Evolutionary conservation across 2,329 filamentous ascomycete genomes (phyloP).

Genomic region (Colletotrichum kahawae): DNA sequence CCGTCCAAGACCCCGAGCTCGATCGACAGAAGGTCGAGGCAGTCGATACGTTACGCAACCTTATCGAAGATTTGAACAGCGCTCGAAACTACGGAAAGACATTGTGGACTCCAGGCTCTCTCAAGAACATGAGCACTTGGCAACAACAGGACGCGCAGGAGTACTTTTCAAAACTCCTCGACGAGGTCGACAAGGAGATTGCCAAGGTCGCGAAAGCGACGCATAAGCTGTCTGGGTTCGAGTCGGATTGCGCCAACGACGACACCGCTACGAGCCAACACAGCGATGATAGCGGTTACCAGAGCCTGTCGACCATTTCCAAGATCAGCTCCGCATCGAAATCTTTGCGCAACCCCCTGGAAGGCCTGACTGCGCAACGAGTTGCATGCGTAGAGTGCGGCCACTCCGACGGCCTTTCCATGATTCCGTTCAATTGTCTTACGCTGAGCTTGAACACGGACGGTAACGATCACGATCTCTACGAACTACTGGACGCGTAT

Average conservation of each 20-base stretch:
- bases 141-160: conserved; percentile 98
- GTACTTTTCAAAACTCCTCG: conserved; percentile 90
- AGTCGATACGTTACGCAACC: conserved; percentile 58
- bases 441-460: conserved; percentile 79
- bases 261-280: conserved; percentile 51
- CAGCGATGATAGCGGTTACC: conserved; percentile 64
- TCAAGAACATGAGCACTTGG: conserved; percentile 94
- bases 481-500: conserved; percentile 83
- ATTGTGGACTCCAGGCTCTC: conserved; percentile 79
- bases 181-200: conserved; percentile 82
- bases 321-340: conserved; percentile 35
- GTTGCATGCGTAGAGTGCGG: conserved; percentile 88
- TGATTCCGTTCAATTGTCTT: conserved; percentile 93
- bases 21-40: conserved; percentile 23
- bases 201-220: conserved; percentile 47
- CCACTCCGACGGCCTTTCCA: conserved; percentile 83
- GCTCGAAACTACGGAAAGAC: conserved; percentile 73
- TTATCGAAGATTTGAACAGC: conserved; percentile 75
- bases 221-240: conserved; percentile 42
- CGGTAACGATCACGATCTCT: conserved; percentile 69
- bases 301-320: conserved; percentile 46
- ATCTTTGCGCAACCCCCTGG: conserved; percentile 74
- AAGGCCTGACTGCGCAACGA: conserved; percentile 85
- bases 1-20: conserved; percentile 33
- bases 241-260: conserved; percentile 42